These are phyloP conservation scores for Biscogniauxia marginata DNA, from an alignment of 2,329 filamentous ascomycete species.

Conservation along the genomic window DNA sequence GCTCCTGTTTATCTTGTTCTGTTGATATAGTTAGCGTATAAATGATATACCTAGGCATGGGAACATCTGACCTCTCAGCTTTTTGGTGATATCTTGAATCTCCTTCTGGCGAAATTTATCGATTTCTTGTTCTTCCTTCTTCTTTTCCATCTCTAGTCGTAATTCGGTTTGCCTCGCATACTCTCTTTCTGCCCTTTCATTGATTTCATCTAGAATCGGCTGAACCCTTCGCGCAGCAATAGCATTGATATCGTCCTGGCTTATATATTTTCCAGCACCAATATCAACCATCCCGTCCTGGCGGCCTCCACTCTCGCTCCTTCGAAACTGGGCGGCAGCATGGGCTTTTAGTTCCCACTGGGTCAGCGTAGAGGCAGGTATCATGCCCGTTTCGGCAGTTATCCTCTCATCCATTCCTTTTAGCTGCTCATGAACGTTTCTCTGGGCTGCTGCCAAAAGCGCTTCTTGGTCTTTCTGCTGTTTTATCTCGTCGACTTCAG, in stretches of 20 bases:
- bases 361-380: constrained; percentile 64
- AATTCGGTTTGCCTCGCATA: constrained; percentile 64
- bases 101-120: constrained; percentile 52
- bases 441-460: constrained; percentile 75
- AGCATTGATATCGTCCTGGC: constrained; percentile 73
- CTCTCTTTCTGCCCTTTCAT: constrained; percentile 72
- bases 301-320: constrained; percentile 57
- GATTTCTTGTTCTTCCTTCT: constrained; percentile 55
- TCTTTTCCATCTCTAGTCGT: constrained; percentile 62
- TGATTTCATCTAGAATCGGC: constrained; percentile 82
- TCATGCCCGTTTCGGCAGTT: constrained; percentile 71
- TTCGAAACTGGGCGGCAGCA: constrained; percentile 64
- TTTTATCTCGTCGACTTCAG: constrained; percentile 70
- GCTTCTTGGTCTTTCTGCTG: constrained; percentile 71
- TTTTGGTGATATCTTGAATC: constrained; percentile 51
- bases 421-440: constrained; percentile 79
- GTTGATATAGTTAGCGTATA: constrained; percentile 16
- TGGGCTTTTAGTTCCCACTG: constrained; percentile 80
- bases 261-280: constrained; percentile 78
- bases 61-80: constrained; percentile 55
- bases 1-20: constrained; percentile 50
- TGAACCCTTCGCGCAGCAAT: constrained; percentile 77
- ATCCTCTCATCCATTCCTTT: constrained; percentile 80
- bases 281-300: constrained; percentile 62
- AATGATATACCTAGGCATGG: not conserved